Conservation (phyloP, 2,329 filamentous ascomycete species). For the Domatiomyces catenatus region DNA sequence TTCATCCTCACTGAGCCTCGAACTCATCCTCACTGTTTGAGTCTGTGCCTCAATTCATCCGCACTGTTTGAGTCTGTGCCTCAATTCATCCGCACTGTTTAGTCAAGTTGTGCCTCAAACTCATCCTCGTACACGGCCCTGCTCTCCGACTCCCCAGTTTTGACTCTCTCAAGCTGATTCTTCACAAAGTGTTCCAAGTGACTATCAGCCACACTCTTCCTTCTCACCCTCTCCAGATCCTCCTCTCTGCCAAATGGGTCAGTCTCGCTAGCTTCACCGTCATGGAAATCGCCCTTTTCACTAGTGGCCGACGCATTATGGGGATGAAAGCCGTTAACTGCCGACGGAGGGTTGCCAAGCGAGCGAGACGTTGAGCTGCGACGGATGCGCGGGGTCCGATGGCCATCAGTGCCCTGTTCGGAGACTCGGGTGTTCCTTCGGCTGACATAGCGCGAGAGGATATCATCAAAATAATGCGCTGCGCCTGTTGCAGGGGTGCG, state of each 20-base stretch:
- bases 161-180: constrained; percentile 62
- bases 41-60: too few relatives aligned
- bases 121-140: constrained; percentile 42
- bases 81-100: too few relatives aligned
- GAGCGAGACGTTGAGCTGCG: constrained; percentile 51
- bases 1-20: too few relatives aligned
- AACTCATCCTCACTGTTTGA: too few relatives aligned
- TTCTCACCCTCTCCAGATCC: constrained; percentile 22
- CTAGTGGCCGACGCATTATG: constrained; percentile 38
- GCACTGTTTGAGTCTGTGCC: too few relatives aligned
- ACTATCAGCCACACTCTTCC: constrained; percentile 40
- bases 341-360: constrained; percentile 49
- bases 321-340: constrained; percentile 5
- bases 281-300: constrained; percentile 27
- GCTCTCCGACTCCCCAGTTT: constrained; percentile 32
- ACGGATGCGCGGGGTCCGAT: constrained; percentile 26
- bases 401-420: constrained; percentile 7
- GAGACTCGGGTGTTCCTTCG: constrained; percentile 16
- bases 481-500: constrained; percentile 71
- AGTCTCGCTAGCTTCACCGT: constrained; percentile 4
- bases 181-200: constrained; percentile 71
- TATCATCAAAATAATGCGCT: constrained; percentile 89
- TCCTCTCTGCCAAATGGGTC: constrained; percentile 15
- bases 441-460: constrained; percentile 46
- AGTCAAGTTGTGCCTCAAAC: constrained; percentile 43